Evolutionary conservation across 345 rosid species (phyloP), one percentile per base, ranked within the genome.

Genomic region (Lenwebbia sp.): DNA sequence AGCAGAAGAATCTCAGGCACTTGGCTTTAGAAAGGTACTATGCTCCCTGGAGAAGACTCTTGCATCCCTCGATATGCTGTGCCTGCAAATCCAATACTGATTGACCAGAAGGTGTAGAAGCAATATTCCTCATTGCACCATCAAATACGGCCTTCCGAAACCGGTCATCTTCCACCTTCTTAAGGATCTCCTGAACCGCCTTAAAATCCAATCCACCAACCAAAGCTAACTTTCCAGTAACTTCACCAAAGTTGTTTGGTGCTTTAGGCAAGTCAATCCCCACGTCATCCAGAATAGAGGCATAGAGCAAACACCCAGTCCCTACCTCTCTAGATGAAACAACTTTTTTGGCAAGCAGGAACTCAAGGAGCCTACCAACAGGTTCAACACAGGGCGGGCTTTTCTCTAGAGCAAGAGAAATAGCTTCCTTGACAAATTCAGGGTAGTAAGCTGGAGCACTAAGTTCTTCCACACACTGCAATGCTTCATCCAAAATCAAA

Each of bases 241-340:
- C 89, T 88, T 94, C 95, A 51, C 98, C 98, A 87, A 95, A 96
- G 88, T 89, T 91, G 85, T 87, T 87, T 40, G 97, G 98, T 5
- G 98, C 99, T 85, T 89, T 95, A 1, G 98, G 99, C 47, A 93
- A 89, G 86, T 96, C 99, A 54, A 96, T 94, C 17, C 91, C 97
- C 47, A 95, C 83, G 76, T 96, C 99, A 88, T 96, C 98, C 85
- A 96, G 82, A 93, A 91, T 86, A 3, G 94, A 90, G 41, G 93
- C 95, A 70, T 94, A 96, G 11, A 91, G 91, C 88, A 94, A 37
- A 88, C 96, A 94, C 52, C 98, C 99, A 4, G 90, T 91, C 82
- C 86, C 91, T 10, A 96, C 25, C 88, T 95, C 98, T 70, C 87
- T 84, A 57, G 86, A 53, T 13, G 94, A 90, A 26, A 97, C 28